Percentiles rank a stretch among this genome's conserved stretches.
Conservation (phyloP, 208 protist species). For the Trypanosomatidae sp. region DNA sequence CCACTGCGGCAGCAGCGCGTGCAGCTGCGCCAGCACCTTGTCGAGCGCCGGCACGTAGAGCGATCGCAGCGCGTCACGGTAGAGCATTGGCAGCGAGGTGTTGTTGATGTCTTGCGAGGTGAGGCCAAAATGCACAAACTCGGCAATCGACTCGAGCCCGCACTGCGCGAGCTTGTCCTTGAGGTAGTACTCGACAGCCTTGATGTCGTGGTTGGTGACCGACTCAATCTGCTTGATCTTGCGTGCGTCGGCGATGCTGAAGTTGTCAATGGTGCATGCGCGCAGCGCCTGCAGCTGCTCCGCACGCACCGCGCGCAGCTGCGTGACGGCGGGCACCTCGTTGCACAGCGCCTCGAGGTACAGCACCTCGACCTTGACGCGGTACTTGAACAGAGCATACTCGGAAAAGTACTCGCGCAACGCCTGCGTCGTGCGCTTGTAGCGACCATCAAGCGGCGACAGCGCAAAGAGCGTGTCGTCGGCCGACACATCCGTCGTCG, state of each 20-base stretch:
- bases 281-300: constrained; percentile 37
- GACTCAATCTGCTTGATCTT: constrained; percentile 89
- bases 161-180: constrained; percentile 81
- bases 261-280: constrained; percentile 44
- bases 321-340: constrained; percentile 36
- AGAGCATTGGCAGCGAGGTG: constrained; percentile 89
- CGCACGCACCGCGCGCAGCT: constrained; percentile 31
- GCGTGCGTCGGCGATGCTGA: constrained; percentile 59
- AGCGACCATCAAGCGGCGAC: constrained; percentile 90
- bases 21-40: constrained; percentile 25
- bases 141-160: constrained; percentile 46
- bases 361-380: constrained; percentile 87
- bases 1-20: constrained; percentile 48
- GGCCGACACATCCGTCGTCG: constrained; percentile 14
- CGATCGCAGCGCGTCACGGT: constrained; percentile 71
- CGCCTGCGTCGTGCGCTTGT: constrained; percentile 41
- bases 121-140: constrained; percentile 96
- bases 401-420: constrained; percentile 89
- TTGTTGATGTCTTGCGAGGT: constrained; percentile 97
- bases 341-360: constrained; percentile 78
- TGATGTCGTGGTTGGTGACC: constrained; percentile 95
- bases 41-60: constrained; percentile 69
- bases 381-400: constrained; percentile 86
- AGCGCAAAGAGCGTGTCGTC: constrained; percentile 76
- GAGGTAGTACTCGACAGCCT: constrained; percentile 94